Percentiles rank a stretch among this genome's conserved stretches.
phyloP scores from a whole-genome alignment of 805 yeast genomes.

The Wickerhamiella kurtzmanii region DNA sequence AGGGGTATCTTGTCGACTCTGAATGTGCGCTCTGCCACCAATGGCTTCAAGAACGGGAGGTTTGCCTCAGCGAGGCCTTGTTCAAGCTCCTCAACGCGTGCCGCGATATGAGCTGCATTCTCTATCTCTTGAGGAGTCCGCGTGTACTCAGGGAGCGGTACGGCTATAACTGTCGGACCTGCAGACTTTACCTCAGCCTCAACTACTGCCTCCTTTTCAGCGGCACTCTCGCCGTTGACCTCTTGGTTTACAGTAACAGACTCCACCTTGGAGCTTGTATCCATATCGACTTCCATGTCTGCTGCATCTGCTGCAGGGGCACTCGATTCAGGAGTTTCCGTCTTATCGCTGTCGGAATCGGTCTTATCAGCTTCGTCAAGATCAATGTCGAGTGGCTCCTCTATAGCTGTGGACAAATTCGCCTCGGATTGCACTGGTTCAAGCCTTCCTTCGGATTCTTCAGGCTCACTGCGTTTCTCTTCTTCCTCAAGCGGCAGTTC shows the following conservation, averaged over 20 bases:
- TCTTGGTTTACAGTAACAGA: neutral
- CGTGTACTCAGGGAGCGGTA: neutral
- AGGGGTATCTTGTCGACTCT: neutral
- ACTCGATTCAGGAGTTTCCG: neutral
- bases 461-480: too few relatives aligned
- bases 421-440: too few relatives aligned
- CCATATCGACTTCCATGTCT: neutral
- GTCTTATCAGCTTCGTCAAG: neutral
- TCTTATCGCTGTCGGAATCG: neutral
- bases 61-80: neutral
- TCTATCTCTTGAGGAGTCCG: neutral
- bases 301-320: neutral
- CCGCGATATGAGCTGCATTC: neutral
- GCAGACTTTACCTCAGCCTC: neutral
- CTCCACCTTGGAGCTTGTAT: neutral
- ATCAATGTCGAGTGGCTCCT: neutral
- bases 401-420: too few relatives aligned
- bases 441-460: too few relatives aligned
- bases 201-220: neutral
- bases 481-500: too few relatives aligned
- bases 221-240: neutral
- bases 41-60: neutral
- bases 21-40: neutral
- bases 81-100: neutral
- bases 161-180: neutral